Percentiles rank a stretch among this genome's conserved stretches.
These are phyloP conservation scores for Rosellinia necatrix DNA, from an alignment of 2,329 filamentous ascomycete species.

Conservation along the genomic window DNA sequence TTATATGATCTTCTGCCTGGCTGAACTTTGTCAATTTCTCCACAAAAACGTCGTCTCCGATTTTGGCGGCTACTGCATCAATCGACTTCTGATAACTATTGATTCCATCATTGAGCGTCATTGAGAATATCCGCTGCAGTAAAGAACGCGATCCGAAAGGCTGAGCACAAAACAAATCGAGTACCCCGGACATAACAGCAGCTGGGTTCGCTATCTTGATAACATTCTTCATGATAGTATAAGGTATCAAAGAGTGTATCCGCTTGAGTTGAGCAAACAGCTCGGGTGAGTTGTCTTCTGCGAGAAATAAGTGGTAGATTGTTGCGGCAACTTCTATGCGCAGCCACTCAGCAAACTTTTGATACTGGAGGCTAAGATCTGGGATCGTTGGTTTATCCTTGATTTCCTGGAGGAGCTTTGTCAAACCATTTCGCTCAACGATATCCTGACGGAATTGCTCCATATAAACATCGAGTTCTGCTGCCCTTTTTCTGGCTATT, in stretches of 20 bases:
- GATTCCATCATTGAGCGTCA: slow-evolving; percentile 91
- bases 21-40: slow-evolving; percentile 82
- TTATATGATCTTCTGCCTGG: slow-evolving; percentile 74
- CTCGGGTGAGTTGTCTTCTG: slow-evolving; percentile 97
- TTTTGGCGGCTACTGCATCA: slow-evolving; percentile 74
- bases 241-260: slow-evolving; percentile 93
- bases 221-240: slow-evolving; percentile 91
- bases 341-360: slow-evolving; percentile 98
- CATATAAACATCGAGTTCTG: slow-evolving; percentile 97
- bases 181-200: slow-evolving; percentile 92
- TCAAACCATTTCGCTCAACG: slow-evolving; percentile 78
- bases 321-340: slow-evolving; percentile 96
- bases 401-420: slow-evolving; percentile 91
- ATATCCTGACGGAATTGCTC: slow-evolving; percentile 79
- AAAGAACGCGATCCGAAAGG: slow-evolving; percentile 89
- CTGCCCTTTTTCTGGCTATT: slow-evolving; percentile 85
- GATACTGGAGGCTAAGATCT: slow-evolving; percentile 91
- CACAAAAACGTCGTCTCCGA: slow-evolving; percentile 79
- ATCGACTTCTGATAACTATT: slow-evolving; percentile 84
- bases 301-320: slow-evolving; percentile 94
- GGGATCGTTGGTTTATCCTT: slow-evolving; percentile 84
- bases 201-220: slow-evolving; percentile 96
- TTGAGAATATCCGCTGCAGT: slow-evolving; percentile 90
- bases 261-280: slow-evolving; percentile 91
- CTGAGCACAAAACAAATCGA: slow-evolving; percentile 94